Percentiles rank a stretch among this genome's conserved stretches.
Evolutionary conservation across 805 yeast genomes (phyloP).

Genomic region (Wickerhamiella siamensis): DNA sequence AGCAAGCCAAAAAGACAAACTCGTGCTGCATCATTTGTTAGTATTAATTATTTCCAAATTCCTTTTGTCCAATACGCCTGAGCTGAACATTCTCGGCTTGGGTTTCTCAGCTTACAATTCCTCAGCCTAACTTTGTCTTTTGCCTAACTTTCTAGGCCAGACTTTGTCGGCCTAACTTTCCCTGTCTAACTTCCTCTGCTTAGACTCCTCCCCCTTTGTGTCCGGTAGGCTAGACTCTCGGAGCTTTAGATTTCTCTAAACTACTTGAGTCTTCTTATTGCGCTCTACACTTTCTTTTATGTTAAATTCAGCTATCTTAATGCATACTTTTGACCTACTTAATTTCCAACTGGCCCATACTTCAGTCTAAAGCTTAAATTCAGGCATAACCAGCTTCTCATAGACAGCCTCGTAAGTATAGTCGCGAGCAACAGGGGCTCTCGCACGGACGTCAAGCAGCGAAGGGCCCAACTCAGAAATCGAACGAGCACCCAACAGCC

Average conservation of each 20-base stretch:
- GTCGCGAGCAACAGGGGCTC: constrained; percentile 16
- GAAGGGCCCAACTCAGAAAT: constrained; percentile 45
- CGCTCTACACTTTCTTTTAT: no score
- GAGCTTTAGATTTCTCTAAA: no score
- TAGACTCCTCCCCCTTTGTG: no score
- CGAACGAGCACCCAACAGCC: constrained; percentile 56
- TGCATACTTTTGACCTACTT: not conserved
- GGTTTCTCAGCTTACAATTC: no score
- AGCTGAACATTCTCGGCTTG: no score
- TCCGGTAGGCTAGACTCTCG: no score
- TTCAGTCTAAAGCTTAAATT: constrained; percentile 8
- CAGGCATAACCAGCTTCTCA: constrained; percentile 17
- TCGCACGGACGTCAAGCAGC: constrained; percentile 39
- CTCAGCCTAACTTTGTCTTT: no score
- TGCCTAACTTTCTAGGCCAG: no score
- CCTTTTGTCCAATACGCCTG: not conserved
- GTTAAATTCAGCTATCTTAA: no score
- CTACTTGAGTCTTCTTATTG: no score
- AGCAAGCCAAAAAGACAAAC: constrained; percentile 90
- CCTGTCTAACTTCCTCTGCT: no score
- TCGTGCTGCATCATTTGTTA: constrained; percentile 73
- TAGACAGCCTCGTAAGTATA: constrained; percentile 12
- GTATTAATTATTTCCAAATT: not conserved
- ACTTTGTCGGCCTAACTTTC: no score
- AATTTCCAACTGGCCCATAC: not conserved